phyloP scores from a whole-genome alignment of 441 rosid genomes.

The Euphorbia schlechtendalii region DNA sequence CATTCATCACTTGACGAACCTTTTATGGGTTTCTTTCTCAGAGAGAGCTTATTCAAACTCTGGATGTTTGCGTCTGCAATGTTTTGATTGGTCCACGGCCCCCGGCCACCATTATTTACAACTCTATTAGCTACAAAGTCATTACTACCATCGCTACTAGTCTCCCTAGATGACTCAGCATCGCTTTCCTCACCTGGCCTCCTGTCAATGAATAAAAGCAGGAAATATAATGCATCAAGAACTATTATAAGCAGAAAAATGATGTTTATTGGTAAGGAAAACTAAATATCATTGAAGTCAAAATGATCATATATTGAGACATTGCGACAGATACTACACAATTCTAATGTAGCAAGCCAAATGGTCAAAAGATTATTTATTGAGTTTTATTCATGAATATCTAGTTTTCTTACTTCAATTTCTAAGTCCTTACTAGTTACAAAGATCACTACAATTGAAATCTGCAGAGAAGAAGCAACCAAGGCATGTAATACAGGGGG shows the following conservation, averaged over 20 bases:
- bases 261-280: not conserved
- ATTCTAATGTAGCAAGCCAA: too few species aligned
- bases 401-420: not conserved
- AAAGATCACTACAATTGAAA: too few species aligned
- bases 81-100: conserved; percentile 29
- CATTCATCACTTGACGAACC: conserved; percentile 69
- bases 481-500: not conserved
- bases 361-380: too few species aligned
- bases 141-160: conserved; percentile 69
- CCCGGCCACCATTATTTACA: conserved; percentile 25
- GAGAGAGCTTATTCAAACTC: conserved; percentile 39
- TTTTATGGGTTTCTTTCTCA: conserved; percentile 39
- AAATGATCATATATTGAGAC: not conserved
- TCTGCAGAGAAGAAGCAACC: not conserved
- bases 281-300: not conserved
- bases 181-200: conserved; percentile 78
- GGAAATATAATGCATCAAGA: conserved; percentile 9
- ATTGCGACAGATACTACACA: not conserved
- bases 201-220: conserved; percentile 29
- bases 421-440: too few species aligned
- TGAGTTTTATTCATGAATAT: too few species aligned
- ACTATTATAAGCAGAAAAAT: not conserved
- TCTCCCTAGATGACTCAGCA: conserved; percentile 64
- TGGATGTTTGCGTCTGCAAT: conserved; percentile 30
- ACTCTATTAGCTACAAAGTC: conserved; percentile 39